phyloP scores from a whole-genome alignment of 805 yeast genomes.

The Candida succiphila region DNA sequence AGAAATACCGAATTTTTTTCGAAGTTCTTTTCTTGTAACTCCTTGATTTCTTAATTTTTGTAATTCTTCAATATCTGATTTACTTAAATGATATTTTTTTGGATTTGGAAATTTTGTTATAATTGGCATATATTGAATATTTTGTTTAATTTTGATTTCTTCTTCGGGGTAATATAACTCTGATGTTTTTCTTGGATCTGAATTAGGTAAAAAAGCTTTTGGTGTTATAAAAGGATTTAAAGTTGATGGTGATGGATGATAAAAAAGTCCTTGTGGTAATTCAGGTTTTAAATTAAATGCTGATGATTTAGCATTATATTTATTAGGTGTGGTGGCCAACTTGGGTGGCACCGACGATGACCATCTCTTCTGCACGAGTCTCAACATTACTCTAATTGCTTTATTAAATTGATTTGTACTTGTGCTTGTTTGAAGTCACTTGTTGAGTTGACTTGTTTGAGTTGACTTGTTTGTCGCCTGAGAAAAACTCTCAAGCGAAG shows the following conservation, averaged over 20 bases:
- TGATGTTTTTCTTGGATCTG: constrained; percentile 19
- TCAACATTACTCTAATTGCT: background rate
- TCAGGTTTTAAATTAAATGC: constrained; percentile 25
- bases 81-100: constrained; percentile 15
- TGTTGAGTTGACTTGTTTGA: background rate
- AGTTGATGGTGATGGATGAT: constrained; percentile 27
- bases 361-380: background rate
- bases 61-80: constrained; percentile 16
- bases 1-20: constrained; percentile 18
- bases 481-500: no score
- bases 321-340: constrained; percentile 24
- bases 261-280: constrained; percentile 23
- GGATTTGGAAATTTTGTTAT: constrained; percentile 13
- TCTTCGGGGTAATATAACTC: constrained; percentile 18
- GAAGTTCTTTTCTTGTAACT: constrained; percentile 18
- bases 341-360: constrained; percentile 5
- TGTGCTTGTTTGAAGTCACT: background rate
- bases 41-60: constrained; percentile 21
- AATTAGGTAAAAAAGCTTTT: constrained; percentile 22
- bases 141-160: constrained; percentile 6
- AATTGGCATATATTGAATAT: constrained; percentile 20
- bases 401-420: no score
- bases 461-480: no score
- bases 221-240: constrained; percentile 23
- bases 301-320: constrained; percentile 24